Evolutionary conservation across 352 stramenopile genomes (phyloP), one percentile per base, ranked within the genome.

Genomic region (Pythium insidiosum): DNA sequence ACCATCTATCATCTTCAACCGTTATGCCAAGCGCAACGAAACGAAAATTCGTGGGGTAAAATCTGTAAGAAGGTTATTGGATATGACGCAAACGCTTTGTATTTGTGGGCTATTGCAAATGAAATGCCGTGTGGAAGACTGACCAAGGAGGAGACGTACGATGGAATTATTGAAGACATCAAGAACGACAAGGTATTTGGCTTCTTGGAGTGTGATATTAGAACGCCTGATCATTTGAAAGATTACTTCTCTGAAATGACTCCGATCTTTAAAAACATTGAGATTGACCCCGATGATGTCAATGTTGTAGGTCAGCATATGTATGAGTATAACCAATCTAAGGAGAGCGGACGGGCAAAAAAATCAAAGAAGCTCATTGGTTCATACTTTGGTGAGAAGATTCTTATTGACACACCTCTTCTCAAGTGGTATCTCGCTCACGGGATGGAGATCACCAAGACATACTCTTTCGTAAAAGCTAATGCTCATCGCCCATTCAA

Each of bases 391-490:
- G 63, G 57, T 9, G 46, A 56, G 19, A 41, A 61, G 13, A 68
- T 66, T 30, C 43, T 71, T 1, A 63, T 74, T 9, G 68, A 68
- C 25, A 43, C 56, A 3, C 56, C 59, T 11, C 25, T 68, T 7
- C 30, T 73, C 0, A 68, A 65, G 11, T 73, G 63, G 59, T 73
- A 73, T 21, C 11, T 68, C 11, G 20, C n/a, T 2, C 55, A 73
- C 29, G 62, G 62, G 5, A 19, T 68, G 6, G 43, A 43, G 2
- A 47, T 63, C 26, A 63, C 43, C 2, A 63, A 67, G 25, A 50
- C 34, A 22, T 56, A 73, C 29, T 49, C 16, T 11, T 69, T 68
- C 24, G 50, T 69, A 20, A 63, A 62, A 35, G 52, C 44, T 16
- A 26, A 19, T 6, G 16, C 37, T 28, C 12, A 47, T 51, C 33